These are phyloP conservation scores for Carallia brachiata DNA, from an alignment of 345 rosid species.

Conservation along the genomic window DNA sequence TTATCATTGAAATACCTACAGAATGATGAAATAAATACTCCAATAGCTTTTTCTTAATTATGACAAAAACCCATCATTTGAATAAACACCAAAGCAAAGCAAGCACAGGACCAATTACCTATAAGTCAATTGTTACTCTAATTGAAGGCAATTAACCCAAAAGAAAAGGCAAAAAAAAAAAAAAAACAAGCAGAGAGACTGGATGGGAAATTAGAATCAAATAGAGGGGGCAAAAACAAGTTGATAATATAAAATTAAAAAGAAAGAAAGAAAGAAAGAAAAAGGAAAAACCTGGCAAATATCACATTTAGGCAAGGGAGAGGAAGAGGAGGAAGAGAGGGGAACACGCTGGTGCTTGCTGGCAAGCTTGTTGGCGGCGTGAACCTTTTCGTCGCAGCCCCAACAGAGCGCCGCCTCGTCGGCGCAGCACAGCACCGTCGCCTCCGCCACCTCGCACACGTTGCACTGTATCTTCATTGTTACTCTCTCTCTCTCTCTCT, in stretches of 20 bases:
- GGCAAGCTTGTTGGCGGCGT: conserved; percentile 96
- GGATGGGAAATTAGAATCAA: too few species aligned
- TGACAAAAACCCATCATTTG: too few species aligned
- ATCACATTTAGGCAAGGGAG: conserved; percentile 90
- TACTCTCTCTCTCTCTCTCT: conserved; percentile 6
- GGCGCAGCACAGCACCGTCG: conserved; percentile 93
- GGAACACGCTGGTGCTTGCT: conserved; percentile 94
- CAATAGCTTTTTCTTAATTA: too few species aligned
- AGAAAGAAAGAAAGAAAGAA: background rate
- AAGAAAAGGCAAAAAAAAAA: too few species aligned
- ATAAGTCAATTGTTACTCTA: too few species aligned
- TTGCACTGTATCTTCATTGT: conserved; percentile 95
- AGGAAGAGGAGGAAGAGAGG: conserved; percentile 57
- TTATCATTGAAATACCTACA: too few species aligned
- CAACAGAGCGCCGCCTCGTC: conserved; percentile 98
- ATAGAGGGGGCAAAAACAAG: background rate
- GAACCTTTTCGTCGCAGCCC: conserved; percentile 83
- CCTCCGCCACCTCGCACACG: conserved; percentile 94
- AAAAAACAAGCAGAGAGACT: too few species aligned
- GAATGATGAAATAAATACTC: too few species aligned
- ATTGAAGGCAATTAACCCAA: too few species aligned
- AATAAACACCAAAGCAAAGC: too few species aligned
- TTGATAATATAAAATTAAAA: background rate
- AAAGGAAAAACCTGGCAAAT: conserved; percentile 67
- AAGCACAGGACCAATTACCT: too few species aligned